These are phyloP conservation scores for Aegilops longissima DNA, from an alignment of 176 grass and related monocot genomes.

Conservation along the genomic window DNA sequence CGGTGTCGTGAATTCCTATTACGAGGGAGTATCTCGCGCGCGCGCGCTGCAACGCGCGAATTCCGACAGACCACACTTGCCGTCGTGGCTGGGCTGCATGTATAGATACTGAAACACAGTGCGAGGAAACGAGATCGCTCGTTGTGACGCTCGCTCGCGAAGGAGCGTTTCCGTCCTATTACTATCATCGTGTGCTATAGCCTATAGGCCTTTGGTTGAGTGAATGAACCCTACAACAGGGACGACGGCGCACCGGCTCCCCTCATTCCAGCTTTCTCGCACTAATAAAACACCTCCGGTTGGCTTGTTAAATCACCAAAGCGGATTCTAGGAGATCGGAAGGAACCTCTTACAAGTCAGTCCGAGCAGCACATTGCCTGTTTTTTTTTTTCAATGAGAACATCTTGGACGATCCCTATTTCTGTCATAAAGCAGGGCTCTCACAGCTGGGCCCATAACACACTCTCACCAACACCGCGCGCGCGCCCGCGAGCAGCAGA, in stretches of 20 bases:
- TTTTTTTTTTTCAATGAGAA: too few species aligned
- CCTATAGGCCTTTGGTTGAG: slow-evolving; percentile 41
- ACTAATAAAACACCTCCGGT: slow-evolving; percentile 35
- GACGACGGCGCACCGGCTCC: not conserved
- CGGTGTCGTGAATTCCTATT: not conserved
- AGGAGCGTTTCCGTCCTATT: too few species aligned
- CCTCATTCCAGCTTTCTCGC: not conserved
- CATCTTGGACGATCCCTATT: too few species aligned
- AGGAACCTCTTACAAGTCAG: not conserved
- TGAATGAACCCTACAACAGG: slow-evolving; percentile 2
- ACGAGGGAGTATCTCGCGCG: too few species aligned
- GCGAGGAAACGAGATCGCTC: too few species aligned
- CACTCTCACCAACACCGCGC: not conserved
- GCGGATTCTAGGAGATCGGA: not conserved
- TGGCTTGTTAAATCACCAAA: slow-evolving; percentile 33
- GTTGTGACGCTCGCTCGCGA: too few species aligned
- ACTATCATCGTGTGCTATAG: not conserved
- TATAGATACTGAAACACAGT: too few species aligned
- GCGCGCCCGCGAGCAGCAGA: not conserved
- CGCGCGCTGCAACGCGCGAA: too few species aligned
- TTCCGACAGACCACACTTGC: too few species aligned
- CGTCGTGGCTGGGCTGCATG: too few species aligned
- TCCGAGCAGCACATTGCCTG: not conserved
- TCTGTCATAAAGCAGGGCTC: not conserved
- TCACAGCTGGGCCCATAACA: not conserved